Conservation (phyloP, 192 early-diverging fungal genomes). For the Rhizophagus sp. region DNA sequence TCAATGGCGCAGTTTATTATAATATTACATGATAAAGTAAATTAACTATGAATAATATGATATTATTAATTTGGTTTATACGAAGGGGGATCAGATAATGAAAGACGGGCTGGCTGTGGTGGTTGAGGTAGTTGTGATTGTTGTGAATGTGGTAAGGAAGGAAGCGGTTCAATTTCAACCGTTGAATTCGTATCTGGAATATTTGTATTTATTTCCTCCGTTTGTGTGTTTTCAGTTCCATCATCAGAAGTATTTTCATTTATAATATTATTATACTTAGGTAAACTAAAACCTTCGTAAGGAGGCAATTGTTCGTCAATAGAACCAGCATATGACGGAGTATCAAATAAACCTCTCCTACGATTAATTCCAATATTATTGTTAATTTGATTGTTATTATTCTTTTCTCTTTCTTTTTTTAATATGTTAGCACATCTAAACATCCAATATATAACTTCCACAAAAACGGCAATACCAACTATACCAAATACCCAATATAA, state of each 20-base stretch:
- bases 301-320: background rate
- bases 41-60: no score
- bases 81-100: background rate
- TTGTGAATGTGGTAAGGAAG: background rate
- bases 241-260: background rate
- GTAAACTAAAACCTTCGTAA: conserved; percentile 1
- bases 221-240: background rate
- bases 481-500: background rate
- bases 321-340: background rate
- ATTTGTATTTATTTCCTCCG: background rate
- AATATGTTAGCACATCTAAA: background rate
- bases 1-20: no score
- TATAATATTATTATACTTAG: background rate
- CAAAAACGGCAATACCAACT: background rate
- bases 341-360: background rate
- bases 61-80: background rate
- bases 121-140: background rate
- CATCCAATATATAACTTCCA: background rate
- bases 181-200: background rate
- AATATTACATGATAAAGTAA: no score
- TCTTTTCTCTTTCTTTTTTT: background rate
- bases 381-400: background rate
- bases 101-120: background rate
- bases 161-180: background rate
- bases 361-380: background rate